These are phyloP conservation scores for Mallotus repandus DNA, from an alignment of 441 rosid species.

Conservation along the genomic window DNA sequence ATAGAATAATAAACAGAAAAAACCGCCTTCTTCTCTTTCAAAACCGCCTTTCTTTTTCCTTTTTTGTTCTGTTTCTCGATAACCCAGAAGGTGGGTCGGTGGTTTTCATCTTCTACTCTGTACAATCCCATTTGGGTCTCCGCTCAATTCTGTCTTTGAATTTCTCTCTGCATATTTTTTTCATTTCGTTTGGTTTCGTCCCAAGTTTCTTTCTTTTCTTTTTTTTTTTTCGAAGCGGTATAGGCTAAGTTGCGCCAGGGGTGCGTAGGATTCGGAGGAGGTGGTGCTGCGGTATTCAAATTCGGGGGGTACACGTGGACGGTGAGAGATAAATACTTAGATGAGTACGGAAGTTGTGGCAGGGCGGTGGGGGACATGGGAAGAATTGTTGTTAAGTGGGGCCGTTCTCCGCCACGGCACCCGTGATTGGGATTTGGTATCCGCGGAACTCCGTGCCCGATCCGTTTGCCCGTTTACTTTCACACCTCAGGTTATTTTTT, in stretches of 20 bases:
- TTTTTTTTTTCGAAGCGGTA: not conserved
- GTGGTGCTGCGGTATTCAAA: not conserved
- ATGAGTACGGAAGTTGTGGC: constrained; percentile 40
- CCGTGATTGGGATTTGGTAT: constrained; percentile 67
- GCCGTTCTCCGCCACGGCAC: constrained; percentile 89
- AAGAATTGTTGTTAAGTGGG: constrained; percentile 84
- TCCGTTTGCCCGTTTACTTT: constrained; percentile 42
- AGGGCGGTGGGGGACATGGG: constrained; percentile 86
- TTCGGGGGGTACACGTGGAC: constrained; percentile 32
- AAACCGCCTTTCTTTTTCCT: constrained; percentile 31
- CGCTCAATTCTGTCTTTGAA: not conserved
- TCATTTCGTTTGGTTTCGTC: not conserved
- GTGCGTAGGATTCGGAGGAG: constrained; percentile 19
- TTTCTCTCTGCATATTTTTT: not conserved
- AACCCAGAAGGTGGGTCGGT: not conserved
- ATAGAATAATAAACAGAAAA: not conserved
- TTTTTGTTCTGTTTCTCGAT: not conserved
- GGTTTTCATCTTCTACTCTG: not conserved
- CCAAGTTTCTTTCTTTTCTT: not conserved
- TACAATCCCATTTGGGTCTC: not conserved
- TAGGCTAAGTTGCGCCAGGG: constrained; percentile 28
- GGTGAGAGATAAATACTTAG: constrained; percentile 12
- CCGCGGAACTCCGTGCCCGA: constrained; percentile 77
- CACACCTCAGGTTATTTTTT: constrained; percentile 65
- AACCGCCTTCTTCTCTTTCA: constrained; percentile 22